Percentiles rank a stretch among this genome's conserved stretches.
These are phyloP conservation scores for Dendrobium huoshanense DNA, from an alignment of 106 monocot genomes.

Conservation along the genomic window DNA sequence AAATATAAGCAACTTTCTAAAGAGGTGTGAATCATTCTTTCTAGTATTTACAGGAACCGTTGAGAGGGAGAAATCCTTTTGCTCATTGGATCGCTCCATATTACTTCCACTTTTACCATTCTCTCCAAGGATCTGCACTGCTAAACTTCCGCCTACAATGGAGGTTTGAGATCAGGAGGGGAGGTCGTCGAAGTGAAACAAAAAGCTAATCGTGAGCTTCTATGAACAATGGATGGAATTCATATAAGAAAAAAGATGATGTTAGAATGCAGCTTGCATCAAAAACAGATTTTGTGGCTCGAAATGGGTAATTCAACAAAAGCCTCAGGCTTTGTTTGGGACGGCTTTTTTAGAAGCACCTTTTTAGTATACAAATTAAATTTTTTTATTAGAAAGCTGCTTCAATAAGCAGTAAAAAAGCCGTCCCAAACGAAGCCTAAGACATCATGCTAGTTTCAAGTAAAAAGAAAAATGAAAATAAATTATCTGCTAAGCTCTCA, in stretches of 20 bases:
- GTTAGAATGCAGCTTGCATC: not conserved
- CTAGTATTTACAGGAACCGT: slow-evolving; percentile 41
- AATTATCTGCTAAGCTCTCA: not conserved
- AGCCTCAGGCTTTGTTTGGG: too few species aligned
- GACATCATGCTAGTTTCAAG: not conserved
- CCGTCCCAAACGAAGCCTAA: too few species aligned
- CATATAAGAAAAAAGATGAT: not conserved
- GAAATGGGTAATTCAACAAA: too few species aligned
- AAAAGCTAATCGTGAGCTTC: not conserved
- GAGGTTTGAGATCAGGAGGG: too few species aligned
- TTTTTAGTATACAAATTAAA: too few species aligned
- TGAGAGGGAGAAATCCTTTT: slow-evolving; percentile 44
- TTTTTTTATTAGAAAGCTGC: too few species aligned
- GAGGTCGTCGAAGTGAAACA: not conserved
- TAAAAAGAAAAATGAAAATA: not conserved
- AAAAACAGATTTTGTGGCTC: not conserved
- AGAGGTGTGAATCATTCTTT: slow-evolving; percentile 27
- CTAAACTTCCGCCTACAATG: slow-evolving; percentile 57
- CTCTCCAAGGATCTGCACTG: slow-evolving; percentile 62
- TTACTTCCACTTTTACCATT: slow-evolving; percentile 15
- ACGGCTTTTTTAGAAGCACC: too few species aligned
- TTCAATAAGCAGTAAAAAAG: too few species aligned
- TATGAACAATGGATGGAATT: not conserved
- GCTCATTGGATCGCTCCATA: slow-evolving; percentile 8
- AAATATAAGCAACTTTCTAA: slow-evolving; percentile 12